A percentile compares a stretch with the other conserved stretches of the same genome.
Evolutionary conservation across 805 yeast genomes (phyloP).

Genomic region (Lachancea kluyveri): DNA sequence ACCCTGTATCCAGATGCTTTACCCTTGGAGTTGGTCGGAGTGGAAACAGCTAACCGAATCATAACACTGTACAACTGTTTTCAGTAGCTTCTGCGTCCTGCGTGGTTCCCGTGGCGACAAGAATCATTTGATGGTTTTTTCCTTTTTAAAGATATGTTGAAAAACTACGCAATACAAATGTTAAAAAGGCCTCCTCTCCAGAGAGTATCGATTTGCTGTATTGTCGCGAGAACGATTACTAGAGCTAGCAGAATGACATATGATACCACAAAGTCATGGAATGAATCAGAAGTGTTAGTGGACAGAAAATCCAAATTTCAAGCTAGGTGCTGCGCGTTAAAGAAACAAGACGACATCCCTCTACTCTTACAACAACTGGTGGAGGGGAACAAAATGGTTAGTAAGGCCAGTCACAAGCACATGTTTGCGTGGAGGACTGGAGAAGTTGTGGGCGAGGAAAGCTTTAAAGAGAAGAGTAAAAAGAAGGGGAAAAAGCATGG

Average conservation of each 20-base stretch:
- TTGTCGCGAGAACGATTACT: too few species aligned
- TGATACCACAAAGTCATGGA: too few species aligned
- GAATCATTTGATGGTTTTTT: too few species aligned
- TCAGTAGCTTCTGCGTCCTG: too few species aligned
- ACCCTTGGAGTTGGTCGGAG: conserved; percentile 18
- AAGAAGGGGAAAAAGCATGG: conserved; percentile 5
- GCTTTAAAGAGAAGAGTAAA: conserved; percentile 8
- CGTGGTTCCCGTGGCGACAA: too few species aligned
- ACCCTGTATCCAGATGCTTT: conserved; percentile 19
- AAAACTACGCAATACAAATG: too few species aligned
- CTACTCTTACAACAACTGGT: conserved; percentile 37
- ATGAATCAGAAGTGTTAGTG: conserved; percentile 33
- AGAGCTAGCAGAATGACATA: too few species aligned
- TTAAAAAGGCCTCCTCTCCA: too few species aligned
- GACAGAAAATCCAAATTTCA: conserved; percentile 63
- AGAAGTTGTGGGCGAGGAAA: conserved; percentile 9
- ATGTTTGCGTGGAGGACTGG: conserved; percentile 72
- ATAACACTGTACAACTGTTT: too few species aligned
- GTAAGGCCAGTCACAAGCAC: conserved; percentile 62
- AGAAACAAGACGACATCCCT: conserved; percentile 37
- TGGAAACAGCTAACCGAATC: conserved; percentile 18
- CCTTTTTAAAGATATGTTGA: too few species aligned
- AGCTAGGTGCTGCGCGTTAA: conserved; percentile 47
- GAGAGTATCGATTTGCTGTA: too few species aligned
- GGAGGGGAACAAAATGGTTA: conserved; percentile 39